Conservation (phyloP, 1,139 yeast genomes). For the Scheffersomyces segobiensis region DNA sequence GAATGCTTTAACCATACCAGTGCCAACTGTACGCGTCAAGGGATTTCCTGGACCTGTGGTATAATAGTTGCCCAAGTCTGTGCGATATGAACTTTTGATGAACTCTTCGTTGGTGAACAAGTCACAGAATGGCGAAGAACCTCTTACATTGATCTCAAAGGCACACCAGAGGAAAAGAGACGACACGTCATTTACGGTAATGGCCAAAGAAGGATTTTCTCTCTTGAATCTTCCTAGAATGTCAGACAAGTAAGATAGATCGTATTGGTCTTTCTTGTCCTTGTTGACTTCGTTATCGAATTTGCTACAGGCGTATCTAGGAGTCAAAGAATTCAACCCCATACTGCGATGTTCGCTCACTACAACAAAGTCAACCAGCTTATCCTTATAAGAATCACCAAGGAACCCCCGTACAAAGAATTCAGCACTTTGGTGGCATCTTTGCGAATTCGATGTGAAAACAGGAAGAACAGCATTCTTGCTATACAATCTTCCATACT, state of each 20-base stretch:
- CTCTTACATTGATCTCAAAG: slow-evolving; percentile 51
- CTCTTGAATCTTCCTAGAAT: slow-evolving; percentile 39
- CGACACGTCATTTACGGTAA: slow-evolving; percentile 40
- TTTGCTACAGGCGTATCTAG: slow-evolving; percentile 25
- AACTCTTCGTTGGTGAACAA: slow-evolving; percentile 52
- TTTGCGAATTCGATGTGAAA: slow-evolving; percentile 16
- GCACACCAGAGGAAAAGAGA: slow-evolving; percentile 48
- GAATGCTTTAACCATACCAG: slow-evolving; percentile 48
- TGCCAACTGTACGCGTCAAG: slow-evolving; percentile 39
- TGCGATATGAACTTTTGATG: slow-evolving; percentile 41
- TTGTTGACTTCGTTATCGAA: slow-evolving; percentile 21
- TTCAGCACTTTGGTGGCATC: slow-evolving; percentile 16
- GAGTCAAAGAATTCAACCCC: slow-evolving; percentile 19
- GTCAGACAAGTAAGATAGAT: slow-evolving; percentile 23
- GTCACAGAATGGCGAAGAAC: slow-evolving; percentile 48
- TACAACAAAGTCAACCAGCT: slow-evolving; percentile 6
- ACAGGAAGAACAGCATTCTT: slow-evolving; percentile 14
- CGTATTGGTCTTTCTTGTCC: slow-evolving; percentile 17
- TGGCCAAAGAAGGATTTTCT: slow-evolving; percentile 41
- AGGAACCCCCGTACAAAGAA: slow-evolving; percentile 24
- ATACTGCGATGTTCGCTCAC: slow-evolving; percentile 16
- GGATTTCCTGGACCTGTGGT: slow-evolving; percentile 49
- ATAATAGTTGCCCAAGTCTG: slow-evolving; percentile 47
- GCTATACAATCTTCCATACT: slow-evolving; percentile 16
- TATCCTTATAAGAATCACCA: slow-evolving; percentile 21